phyloP scores from a whole-genome alignment of 2,329 filamentous ascomycete genomes.

The Cordyceps cicadae region DNA sequence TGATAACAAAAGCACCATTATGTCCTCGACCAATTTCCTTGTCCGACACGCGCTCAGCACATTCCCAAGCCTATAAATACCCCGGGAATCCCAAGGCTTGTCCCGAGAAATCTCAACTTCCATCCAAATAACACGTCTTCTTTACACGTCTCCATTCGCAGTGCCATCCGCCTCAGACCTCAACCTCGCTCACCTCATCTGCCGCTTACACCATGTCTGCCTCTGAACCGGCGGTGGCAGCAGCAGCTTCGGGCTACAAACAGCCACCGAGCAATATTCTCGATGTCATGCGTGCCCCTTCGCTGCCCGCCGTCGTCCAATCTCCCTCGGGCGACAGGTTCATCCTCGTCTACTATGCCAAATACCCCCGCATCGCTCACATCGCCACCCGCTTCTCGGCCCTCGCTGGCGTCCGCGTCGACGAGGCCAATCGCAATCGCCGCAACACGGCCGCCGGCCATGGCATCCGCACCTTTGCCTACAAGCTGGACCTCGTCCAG shows the following conservation, averaged over 20 bases:
- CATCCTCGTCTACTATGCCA: constrained; percentile 1
- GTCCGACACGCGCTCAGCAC: background rate
- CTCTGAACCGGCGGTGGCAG: background rate
- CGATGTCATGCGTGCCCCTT: constrained; percentile 8
- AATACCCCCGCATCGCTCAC: constrained; percentile 4
- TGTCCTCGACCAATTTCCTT: constrained; percentile 1
- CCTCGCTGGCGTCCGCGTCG: constrained; percentile 6
- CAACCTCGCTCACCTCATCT: too few species aligned
- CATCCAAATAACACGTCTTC: background rate
- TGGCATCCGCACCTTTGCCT: constrained; percentile 6
- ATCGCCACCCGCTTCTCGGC: background rate
- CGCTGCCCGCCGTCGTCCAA: background rate
- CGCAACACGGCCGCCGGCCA: constrained; percentile 3
- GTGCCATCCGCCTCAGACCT: background rate
- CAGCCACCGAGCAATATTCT: constrained; percentile 3
- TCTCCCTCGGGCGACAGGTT: constrained; percentile 1
- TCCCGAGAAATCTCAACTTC: background rate
- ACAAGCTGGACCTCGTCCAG: constrained; percentile 5
- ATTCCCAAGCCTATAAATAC: background rate
- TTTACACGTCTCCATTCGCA: background rate
- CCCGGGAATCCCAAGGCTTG: background rate
- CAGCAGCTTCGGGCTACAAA: background rate
- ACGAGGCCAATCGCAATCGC: constrained; percentile 1
- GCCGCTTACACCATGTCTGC: constrained; percentile 3
- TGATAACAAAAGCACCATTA: constrained; percentile 5